Evolutionary conservation across 345 rosid genomes (phyloP), one percentile per base, ranked within the genome.

Genomic region (Aethionema arabicum): DNA sequence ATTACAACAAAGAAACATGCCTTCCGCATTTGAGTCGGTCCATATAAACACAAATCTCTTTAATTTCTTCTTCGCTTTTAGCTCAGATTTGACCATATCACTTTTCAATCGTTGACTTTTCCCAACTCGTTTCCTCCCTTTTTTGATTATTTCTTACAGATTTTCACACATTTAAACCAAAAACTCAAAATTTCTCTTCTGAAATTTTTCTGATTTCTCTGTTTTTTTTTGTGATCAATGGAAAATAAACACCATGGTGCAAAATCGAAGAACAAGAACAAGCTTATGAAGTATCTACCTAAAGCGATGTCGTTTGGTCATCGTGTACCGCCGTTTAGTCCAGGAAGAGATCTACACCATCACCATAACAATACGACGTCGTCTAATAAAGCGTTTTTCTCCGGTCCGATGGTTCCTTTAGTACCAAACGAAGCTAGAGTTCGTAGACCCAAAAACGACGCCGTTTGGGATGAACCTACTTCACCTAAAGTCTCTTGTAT

Each of bases 401-500:
- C 95, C 8, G 89, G 93, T 66, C 84, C 83, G 15, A 47, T 81
- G 41, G 39, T 77, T 7, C 75, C 86, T n/a, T 67, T 85, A 8
- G 79, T 91, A 37, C 96, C 96, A 0, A 60, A 45, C 3, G 90
- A 83, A 40, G 90, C 74, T 61, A 74, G 95, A 13, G 47, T 61
- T 2, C 67, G 83, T 51, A 80, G 76, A 52, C 40, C 44, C 40
- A 78, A 74, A 68, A 72, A 56, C 38, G 77, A 72, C 11, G 73
- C 59, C 8, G 65, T 72, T 5, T 74, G 78, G 50, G 89, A 83
- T 13, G 95, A 87, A 44, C 98, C 98, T 6, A 79, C 80, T 12
- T 91, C 98, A 4, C 98, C 98, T 5, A 91, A 91, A 68, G 77
- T 91, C 36, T 91, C 98, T 0, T 91, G 98, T 57, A 88, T 91